phyloP scores from a whole-genome alignment of 352 stramenopile species.

The Phytopythium helicoides region DNA sequence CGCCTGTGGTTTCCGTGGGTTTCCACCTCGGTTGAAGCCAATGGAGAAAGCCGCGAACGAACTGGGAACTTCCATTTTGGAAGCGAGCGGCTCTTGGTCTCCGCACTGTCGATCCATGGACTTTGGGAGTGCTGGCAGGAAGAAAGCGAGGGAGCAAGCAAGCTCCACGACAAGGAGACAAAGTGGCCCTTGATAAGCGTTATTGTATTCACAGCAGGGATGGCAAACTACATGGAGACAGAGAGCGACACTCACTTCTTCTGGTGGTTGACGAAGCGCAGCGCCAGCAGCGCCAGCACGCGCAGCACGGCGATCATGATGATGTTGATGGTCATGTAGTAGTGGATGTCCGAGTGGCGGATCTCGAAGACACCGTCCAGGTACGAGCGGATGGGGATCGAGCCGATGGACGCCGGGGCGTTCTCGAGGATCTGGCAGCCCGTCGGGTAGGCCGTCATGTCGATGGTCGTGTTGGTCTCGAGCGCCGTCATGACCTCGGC shows the following conservation, averaged over 20 bases:
- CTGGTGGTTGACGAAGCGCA: slow-evolving; percentile 39
- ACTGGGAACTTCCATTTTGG: too few relatives aligned
- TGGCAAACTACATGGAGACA: too few relatives aligned
- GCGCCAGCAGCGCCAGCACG: slow-evolving; percentile 25
- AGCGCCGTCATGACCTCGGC: slow-evolving; percentile 7
- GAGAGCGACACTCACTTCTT: too few relatives aligned
- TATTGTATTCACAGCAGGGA: too few relatives aligned
- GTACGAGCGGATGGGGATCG: slow-evolving; percentile 20
- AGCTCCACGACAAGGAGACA: too few relatives aligned
- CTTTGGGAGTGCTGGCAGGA: too few relatives aligned
- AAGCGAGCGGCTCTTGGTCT: background rate
- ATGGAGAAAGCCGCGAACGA: background rate
- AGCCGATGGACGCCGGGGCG: slow-evolving; percentile 13
- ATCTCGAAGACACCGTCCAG: slow-evolving; percentile 22
- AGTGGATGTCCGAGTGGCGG: slow-evolving; percentile 24
- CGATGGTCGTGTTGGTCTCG: background rate
- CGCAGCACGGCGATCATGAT: slow-evolving; percentile 26
- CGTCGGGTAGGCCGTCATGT: slow-evolving; percentile 7
- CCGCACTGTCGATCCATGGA: too few relatives aligned
- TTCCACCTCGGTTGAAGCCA: background rate
- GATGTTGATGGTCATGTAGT: slow-evolving; percentile 20
- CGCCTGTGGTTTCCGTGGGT: background rate
- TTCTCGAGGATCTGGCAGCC: slow-evolving; percentile 21
- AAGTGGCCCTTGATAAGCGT: too few relatives aligned
- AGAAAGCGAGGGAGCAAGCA: too few relatives aligned